Evolutionary conservation across 2,329 filamentous ascomycete species (phyloP).

Genomic region (Ophioceras dolichostomum): DNA sequence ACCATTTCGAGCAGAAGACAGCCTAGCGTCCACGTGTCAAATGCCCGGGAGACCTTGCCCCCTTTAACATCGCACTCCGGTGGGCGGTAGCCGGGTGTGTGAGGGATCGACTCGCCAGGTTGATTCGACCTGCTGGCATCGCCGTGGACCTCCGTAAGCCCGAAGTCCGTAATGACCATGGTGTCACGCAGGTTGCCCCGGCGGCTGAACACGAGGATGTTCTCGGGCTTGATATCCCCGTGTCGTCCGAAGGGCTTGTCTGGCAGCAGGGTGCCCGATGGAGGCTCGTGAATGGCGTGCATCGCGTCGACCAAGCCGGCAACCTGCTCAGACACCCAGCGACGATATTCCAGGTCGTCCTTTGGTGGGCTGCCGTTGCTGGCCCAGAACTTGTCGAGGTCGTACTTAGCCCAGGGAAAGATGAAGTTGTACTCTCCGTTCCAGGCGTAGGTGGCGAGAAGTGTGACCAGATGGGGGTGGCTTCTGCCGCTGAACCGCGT

Average conservation of each 20-base stretch:
- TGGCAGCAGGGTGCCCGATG: too few species aligned
- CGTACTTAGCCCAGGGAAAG: constrained; percentile 9
- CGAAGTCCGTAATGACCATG: constrained; percentile 5
- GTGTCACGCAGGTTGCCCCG: neutral
- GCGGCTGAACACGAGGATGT: constrained; percentile 9
- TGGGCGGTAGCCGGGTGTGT: constrained; percentile 3
- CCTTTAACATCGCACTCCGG: constrained; percentile 6
- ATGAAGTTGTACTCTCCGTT: constrained; percentile 5
- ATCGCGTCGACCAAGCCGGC: constrained; percentile 7
- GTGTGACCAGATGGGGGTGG: constrained; percentile 8
- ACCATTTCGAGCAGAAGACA: constrained; percentile 11
- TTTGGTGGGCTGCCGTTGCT: neutral
- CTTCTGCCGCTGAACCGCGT: constrained; percentile 6
- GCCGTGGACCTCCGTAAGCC: constrained; percentile 4
- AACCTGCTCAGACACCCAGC: constrained; percentile 8
- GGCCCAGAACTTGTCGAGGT: constrained; percentile 7
- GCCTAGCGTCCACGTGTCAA: constrained; percentile 12
- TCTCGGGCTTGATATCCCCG: constrained; percentile 13
- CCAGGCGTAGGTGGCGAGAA: constrained; percentile 8
- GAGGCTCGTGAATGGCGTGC: constrained; percentile 6
- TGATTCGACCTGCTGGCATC: constrained; percentile 1
- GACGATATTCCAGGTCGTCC: neutral
- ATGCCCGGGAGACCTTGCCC: constrained; percentile 3
- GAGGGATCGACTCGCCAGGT: neutral
- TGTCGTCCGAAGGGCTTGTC: neutral